Conservation (phyloP, 768 basidiomycete species). For the Clitopilus passeckerianus region DNA sequence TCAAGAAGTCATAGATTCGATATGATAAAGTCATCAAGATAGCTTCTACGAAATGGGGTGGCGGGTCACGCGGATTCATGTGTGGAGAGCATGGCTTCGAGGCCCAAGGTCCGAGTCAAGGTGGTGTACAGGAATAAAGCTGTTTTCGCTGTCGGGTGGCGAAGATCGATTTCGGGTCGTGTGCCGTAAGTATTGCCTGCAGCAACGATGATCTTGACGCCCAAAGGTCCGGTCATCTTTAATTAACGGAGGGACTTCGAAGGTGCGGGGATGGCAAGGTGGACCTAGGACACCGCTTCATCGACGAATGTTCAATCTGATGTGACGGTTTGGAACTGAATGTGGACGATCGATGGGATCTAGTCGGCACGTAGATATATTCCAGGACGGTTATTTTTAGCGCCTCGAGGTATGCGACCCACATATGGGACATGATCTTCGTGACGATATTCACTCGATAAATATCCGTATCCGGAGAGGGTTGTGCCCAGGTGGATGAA, state of each 20-base stretch:
- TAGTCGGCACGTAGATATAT: neutral
- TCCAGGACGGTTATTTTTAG: neutral
- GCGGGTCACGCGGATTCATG: neutral
- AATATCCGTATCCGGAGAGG: neutral
- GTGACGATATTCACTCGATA: neutral
- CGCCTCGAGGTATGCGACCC: neutral
- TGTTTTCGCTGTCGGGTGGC: neutral
- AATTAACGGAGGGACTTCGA: neutral
- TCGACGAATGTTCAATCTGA: neutral
- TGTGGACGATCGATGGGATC: neutral
- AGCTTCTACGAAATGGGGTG: neutral
- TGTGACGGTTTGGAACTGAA: neutral
- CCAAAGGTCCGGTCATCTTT: neutral
- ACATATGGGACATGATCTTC: neutral
- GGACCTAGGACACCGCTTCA: slow-evolving; percentile 3
- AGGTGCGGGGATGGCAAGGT: neutral
- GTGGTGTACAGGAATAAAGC: neutral
- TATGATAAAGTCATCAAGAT: neutral
- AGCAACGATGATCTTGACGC: neutral
- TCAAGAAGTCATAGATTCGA: neutral
- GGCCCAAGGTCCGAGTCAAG: neutral
- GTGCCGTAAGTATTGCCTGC: neutral
- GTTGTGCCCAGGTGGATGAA: neutral
- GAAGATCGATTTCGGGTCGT: neutral
- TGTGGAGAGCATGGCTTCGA: neutral